These are phyloP conservation scores for Pseudopyricularia javanii DNA, from an alignment of 2,329 filamentous ascomycete species.

Conservation along the genomic window DNA sequence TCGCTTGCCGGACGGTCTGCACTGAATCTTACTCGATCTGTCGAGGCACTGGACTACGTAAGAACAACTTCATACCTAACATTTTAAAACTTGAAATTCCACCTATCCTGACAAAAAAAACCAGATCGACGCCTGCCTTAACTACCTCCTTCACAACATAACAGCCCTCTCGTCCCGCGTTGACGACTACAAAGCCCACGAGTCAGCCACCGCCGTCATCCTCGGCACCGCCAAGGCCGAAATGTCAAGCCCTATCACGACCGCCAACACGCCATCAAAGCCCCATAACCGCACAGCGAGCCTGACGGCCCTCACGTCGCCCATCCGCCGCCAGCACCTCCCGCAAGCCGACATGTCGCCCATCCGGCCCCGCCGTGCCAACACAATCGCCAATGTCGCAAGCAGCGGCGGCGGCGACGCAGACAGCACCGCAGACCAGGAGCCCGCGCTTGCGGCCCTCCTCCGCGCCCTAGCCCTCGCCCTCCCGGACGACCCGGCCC, in stretches of 20 bases:
- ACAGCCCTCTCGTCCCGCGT: conserved; percentile 26
- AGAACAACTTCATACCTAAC: conserved; percentile 13
- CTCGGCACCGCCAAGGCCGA: conserved; percentile 30
- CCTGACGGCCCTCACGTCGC: not conserved
- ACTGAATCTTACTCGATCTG: conserved; percentile 29
- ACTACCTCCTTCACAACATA: conserved; percentile 35
- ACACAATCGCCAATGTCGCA: not conserved
- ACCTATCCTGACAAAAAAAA: not conserved
- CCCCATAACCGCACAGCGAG: conserved; percentile 13
- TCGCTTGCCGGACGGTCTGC: conserved; percentile 29
- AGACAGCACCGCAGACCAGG: conserved; percentile 11
- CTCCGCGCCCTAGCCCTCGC: conserved; percentile 32
- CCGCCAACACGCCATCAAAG: conserved; percentile 6
- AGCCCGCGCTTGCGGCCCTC: conserved; percentile 32
- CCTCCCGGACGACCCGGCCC: conserved; percentile 18
- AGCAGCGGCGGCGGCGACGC: not conserved
- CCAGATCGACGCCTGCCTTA: conserved; percentile 39
- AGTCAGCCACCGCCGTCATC: conserved; percentile 23
- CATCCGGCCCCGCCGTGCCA: not conserved
- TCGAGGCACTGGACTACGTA: conserved; percentile 38
- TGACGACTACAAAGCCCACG: conserved; percentile 32
- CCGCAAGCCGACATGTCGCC: conserved; percentile 3
- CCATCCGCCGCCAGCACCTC: conserved; percentile 3
- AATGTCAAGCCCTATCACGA: conserved; percentile 16
- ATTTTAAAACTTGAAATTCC: not conserved